These are phyloP conservation scores for Penicillium olsonii DNA, from an alignment of 2,329 filamentous ascomycete species.

Conservation along the genomic window DNA sequence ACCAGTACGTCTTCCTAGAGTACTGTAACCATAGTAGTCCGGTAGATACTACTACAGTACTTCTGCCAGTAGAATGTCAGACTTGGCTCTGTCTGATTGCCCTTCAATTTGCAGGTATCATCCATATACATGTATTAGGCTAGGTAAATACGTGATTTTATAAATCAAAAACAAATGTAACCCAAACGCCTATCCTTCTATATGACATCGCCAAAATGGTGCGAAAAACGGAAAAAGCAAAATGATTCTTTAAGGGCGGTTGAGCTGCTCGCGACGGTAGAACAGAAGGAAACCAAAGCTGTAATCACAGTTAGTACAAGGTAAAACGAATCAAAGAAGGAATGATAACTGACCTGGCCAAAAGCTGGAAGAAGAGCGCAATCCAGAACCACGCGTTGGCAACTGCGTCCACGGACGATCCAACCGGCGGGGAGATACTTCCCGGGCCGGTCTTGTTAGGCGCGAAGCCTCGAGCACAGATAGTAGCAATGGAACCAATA, in stretches of 20 bases:
- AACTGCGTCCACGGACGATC: constrained; percentile 47
- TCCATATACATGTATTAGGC: background rate
- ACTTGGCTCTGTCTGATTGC: background rate
- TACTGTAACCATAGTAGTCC: too few species aligned
- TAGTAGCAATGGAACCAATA: constrained; percentile 62
- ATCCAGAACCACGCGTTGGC: constrained; percentile 63
- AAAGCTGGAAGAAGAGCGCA: constrained; percentile 57
- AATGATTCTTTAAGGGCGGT: constrained; percentile 38
- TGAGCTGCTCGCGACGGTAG: constrained; percentile 49
- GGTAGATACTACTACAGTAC: too few species aligned
- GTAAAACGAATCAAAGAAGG: background rate
- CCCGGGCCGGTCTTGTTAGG: constrained; percentile 64
- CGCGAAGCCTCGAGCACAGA: constrained; percentile 61
- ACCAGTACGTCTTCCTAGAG: too few species aligned
- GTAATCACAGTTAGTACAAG: constrained; percentile 7
- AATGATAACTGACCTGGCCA: constrained; percentile 59
- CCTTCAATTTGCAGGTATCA: background rate
- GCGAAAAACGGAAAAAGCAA: background rate
- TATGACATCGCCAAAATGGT: background rate
- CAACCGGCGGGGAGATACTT: constrained; percentile 62
- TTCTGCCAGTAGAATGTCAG: too few species aligned
- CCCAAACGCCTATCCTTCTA: background rate
- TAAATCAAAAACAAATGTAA: background rate
- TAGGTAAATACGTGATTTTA: background rate
- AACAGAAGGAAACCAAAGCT: constrained; percentile 45